Percentiles rank a stretch among this genome's conserved stretches.
Conservation (phyloP, 305 asterid genomes). For the Plantago lanceolata region DNA sequence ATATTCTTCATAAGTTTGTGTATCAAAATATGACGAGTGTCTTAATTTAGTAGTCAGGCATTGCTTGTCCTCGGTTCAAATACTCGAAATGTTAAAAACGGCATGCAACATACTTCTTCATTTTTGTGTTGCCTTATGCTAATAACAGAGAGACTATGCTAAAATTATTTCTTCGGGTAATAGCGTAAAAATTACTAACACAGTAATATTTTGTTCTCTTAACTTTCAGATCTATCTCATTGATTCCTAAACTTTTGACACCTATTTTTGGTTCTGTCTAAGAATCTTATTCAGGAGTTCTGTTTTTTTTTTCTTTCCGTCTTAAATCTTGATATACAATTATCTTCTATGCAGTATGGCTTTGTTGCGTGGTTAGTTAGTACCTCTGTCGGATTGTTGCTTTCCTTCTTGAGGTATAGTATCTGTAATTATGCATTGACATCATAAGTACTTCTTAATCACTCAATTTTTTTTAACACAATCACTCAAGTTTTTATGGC, state of each 20-base stretch:
- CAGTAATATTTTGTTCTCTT: not conserved
- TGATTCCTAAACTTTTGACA: conserved; percentile 3
- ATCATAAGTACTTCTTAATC: conserved; percentile 13
- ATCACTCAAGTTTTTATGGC: conserved; percentile 5
- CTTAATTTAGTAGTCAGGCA: no score
- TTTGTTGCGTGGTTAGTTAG: conserved; percentile 94
- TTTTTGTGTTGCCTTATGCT: not conserved
- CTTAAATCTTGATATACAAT: not conserved
- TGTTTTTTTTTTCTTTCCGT: no score
- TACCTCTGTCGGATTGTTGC: conserved; percentile 92
- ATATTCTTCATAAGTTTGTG: conserved; percentile 1
- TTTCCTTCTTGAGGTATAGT: conserved; percentile 87
- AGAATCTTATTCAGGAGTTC: not conserved
- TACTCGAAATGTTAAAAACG: no score
- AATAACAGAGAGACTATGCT: not conserved
- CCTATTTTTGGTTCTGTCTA: not conserved
- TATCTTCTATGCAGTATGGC: conserved; percentile 70
- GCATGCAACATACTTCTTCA: no score
- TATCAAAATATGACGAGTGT: not conserved
- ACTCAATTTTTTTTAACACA: no score
- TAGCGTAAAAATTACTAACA: not conserved
- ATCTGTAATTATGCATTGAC: conserved; percentile 14
- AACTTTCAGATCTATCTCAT: not conserved
- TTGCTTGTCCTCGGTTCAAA: no score
- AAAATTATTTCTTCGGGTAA: not conserved